Percentiles rank a stretch among this genome's conserved stretches.
Evolutionary conservation across 176 grass and related monocot genomes (phyloP).

Genomic region (Oryza australiensis): DNA sequence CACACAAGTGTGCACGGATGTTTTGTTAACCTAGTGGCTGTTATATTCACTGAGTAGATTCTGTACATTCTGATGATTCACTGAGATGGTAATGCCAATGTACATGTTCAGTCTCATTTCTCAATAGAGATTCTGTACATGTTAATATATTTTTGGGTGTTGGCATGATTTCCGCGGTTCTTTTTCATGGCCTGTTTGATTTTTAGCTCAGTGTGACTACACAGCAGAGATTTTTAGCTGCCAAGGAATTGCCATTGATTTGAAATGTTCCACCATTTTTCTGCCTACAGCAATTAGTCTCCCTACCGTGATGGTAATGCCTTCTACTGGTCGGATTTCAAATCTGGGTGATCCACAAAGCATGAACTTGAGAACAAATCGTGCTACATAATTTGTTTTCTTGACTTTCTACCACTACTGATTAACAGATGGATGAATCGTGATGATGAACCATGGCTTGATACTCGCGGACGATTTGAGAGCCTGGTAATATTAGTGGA

Average conservation of each 20-base stretch:
- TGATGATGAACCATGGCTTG: too few relatives aligned
- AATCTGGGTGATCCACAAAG: not conserved
- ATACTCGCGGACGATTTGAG: too few relatives aligned
- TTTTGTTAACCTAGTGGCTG: not conserved
- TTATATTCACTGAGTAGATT: not conserved
- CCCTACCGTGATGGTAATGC: not conserved
- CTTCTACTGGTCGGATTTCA: not conserved
- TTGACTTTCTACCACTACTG: too few relatives aligned
- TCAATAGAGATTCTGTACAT: not conserved
- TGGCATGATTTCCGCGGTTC: not conserved
- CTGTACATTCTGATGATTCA: constrained; percentile 18
- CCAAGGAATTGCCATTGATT: not conserved
- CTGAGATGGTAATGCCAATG: constrained; percentile 14
- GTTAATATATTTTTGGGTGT: not conserved
- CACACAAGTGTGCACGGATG: constrained; percentile 1
- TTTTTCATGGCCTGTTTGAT: not conserved
- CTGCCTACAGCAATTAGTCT: not conserved
- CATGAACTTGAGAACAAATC: too few relatives aligned
- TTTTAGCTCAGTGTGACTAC: not conserved
- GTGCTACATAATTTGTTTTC: too few relatives aligned
- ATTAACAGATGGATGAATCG: too few relatives aligned
- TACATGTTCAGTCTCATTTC: not conserved
- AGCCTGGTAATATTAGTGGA: too few relatives aligned
- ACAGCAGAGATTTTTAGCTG: not conserved
- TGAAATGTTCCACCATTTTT: not conserved